These are phyloP conservation scores for Macadamia tetraphylla DNA, from an alignment of 164 flowering plant genomes.

Conservation along the genomic window DNA sequence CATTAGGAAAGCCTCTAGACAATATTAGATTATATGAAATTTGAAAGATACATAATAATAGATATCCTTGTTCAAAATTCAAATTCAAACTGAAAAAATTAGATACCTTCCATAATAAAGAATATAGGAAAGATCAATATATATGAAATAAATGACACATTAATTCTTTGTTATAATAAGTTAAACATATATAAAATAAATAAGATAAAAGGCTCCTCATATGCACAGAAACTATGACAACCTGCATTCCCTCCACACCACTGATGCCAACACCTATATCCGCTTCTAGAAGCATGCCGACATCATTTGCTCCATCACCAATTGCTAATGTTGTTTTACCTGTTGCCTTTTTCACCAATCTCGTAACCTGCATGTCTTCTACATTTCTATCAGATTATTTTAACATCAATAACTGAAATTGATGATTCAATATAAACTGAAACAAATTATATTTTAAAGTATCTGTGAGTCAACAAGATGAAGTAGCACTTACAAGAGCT, in stretches of 20 bases:
- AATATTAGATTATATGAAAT: too few relatives aligned
- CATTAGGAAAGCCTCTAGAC: too few relatives aligned
- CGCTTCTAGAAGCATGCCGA: constrained; percentile 93
- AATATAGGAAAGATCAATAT: too few relatives aligned
- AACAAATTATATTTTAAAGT: background rate
- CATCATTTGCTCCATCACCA: constrained; percentile 97
- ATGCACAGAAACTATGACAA: constrained; percentile 9
- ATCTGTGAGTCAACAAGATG: background rate
- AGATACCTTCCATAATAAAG: too few relatives aligned
- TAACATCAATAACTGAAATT: constrained; percentile 6
- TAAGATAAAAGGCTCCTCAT: too few relatives aligned
- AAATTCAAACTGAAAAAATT: too few relatives aligned
- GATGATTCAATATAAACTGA: background rate
- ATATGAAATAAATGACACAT: too few relatives aligned
- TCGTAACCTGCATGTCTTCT: constrained; percentile 66
- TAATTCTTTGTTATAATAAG: too few relatives aligned
- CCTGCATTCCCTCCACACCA: constrained; percentile 98
- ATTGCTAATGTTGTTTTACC: constrained; percentile 71
- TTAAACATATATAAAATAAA: too few relatives aligned
- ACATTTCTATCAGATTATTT: constrained; percentile 33
- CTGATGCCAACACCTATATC: constrained; percentile 91
- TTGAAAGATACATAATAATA: too few relatives aligned
- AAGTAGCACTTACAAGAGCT: constrained; percentile 57
- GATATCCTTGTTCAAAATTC: too few relatives aligned
- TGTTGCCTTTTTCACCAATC: constrained; percentile 65